Evolutionary conservation across 1,139 yeast genomes (phyloP), one percentile per base, ranked within the genome.

Genomic region (Sugiyamaella sp.): DNA sequence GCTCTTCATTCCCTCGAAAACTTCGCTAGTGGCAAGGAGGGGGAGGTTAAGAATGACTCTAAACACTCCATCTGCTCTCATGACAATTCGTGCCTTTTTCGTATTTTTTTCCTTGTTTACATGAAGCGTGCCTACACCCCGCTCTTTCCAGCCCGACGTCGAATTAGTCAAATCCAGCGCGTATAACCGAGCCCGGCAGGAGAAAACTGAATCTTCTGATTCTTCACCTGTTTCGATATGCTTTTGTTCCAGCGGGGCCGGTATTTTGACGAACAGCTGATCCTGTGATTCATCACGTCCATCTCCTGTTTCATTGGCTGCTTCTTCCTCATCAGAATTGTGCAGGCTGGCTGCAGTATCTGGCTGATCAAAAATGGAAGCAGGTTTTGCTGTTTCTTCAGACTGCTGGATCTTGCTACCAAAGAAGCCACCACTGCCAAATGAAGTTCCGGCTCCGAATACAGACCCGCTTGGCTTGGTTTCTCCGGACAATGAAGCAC

Each of bases 41-140:
- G 90, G 86, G 51, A 84, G 74, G 70, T 95, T 95, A 60, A 95
- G 75, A 29, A 93, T 84, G 22, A 93, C 95, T 60, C 91, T 81
- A 58, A 89, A 77, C 32, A 89, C 80, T 1, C 96, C 96, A 59
- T 87, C 89, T 2, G 96, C 85, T 67, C 99, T 82, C 97, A 95
- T 91, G 3, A 93, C 86, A 24, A 93, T 69, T 61, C 98, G 77
- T 2, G 82, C 72, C 19, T 68, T 63, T 46, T 57, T 61, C 43
- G 66, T 62, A 60, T 54, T 71, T 50, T 72, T 52, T 24, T 46
- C 49, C 17, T 50, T 53, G 69, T 93, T 93, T 38, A 95, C 80
- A 69, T 89, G 96, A 16, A 95, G 73, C 3, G 84, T 80, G 1
- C 99, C 99, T 39, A 86, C 78, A 16, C 99, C 99, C 64, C 96